Base-by-base conservation (phyloP, 2,329 filamentous ascomycete species). In the Paecilomyces niveus region DNA sequence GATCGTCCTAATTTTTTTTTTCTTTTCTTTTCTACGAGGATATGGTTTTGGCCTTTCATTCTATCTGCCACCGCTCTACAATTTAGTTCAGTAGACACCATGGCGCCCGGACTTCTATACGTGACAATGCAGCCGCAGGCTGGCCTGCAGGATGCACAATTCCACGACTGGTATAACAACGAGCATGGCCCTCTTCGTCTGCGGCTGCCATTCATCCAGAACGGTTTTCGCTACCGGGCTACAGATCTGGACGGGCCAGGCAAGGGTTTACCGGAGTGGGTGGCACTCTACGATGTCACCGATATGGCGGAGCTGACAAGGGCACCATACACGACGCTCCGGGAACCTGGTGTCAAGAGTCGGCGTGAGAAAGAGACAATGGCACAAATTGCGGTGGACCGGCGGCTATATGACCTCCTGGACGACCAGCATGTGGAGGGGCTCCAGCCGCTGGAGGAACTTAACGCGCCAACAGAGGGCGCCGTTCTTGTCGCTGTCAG, bases 121-220 rank as follows among this genome's bases (percentile, higher is more conserved):
- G 91, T 96, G 65, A 92, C 89, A 15, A 95, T 95, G 88, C 86
- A 92, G 75, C 90, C 90, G 66, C 81, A 83, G 72, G 79, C 83
- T 58, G 82, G 81, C 64, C 81, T 91, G 66, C 79, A 86, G 57
- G 74, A 82, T 54, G 80, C 84, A 62, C 85, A 89, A 68, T 95
- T 96, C 76, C 89, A 95, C 74, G 90, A 95, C 72, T 93, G 90
- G 89, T 96, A 96, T 79, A 92, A 95, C 78, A 94, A 92, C 74
- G 91, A 96, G 77, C 91, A 96, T 76, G 91, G 91, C 57, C 91
- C 91, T 18, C 84, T 86, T 15, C 88, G 91, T 54, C 83, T 95
- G 6, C 87, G 90, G 54, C 77, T 95, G 13, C 85, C 89, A 3
- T 86, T 88, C 66, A 86, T 92, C 70, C 71, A 77, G 64, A 94